These are phyloP conservation scores for Nicotiana rustica DNA, from an alignment of 305 asterid species.

Conservation along the genomic window DNA sequence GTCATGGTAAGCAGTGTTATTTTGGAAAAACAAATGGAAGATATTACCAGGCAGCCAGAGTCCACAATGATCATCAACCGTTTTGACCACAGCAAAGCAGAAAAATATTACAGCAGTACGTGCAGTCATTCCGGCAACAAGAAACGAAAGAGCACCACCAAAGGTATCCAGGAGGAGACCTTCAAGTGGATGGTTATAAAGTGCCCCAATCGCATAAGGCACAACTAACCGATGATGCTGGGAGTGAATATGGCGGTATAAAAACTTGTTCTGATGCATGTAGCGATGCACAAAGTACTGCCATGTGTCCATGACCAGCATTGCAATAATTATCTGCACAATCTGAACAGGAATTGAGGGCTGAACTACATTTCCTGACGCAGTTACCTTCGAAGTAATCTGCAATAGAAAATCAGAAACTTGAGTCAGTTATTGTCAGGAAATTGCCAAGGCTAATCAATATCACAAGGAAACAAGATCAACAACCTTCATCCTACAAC, in stretches of 20 bases:
- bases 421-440: background rate
- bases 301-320: slow-evolving; percentile 95
- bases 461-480: background rate
- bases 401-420: slow-evolving; percentile 50
- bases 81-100: slow-evolving; percentile 84
- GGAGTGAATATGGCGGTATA: slow-evolving; percentile 84
- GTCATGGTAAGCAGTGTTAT: slow-evolving; percentile 88
- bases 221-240: slow-evolving; percentile 83
- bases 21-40: slow-evolving; percentile 78
- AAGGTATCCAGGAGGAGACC: slow-evolving; percentile 88
- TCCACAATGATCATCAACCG: slow-evolving; percentile 93
- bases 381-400: slow-evolving; percentile 66
- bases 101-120: slow-evolving; percentile 82
- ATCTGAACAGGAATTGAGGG: slow-evolving; percentile 65
- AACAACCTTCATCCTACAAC: background rate
- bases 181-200: slow-evolving; percentile 90
- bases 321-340: slow-evolving; percentile 70
- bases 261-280: slow-evolving; percentile 90
- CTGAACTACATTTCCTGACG: slow-evolving; percentile 51
- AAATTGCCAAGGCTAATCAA: slow-evolving; percentile 16
- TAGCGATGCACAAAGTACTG: slow-evolving; percentile 97
- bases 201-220: slow-evolving; percentile 88
- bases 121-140: slow-evolving; percentile 88
- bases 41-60: slow-evolving; percentile 88
- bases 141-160: slow-evolving; percentile 94